phyloP scores from a whole-genome alignment of 345 rosid genomes.

The Heritiera littoralis region DNA sequence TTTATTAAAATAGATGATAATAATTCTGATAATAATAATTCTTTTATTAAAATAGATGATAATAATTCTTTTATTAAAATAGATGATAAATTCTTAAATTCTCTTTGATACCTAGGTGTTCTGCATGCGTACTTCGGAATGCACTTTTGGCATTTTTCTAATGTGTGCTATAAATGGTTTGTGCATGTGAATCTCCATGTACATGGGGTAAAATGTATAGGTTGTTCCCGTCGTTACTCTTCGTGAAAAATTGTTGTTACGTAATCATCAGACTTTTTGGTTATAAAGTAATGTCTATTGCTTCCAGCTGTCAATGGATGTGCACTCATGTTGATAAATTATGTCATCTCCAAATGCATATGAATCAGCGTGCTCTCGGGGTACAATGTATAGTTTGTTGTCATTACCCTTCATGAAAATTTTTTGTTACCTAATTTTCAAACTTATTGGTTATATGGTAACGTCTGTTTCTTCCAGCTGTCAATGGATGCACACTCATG shows the following conservation, averaged over 20 bases:
- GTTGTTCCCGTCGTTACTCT: constrained; percentile 1
- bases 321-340: background rate
- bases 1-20: background rate
- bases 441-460: background rate
- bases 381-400: background rate
- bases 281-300: background rate
- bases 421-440: background rate
- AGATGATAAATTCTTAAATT: background rate
- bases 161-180: background rate
- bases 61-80: background rate
- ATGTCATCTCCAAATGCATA: background rate
- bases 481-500: background rate
- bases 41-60: background rate
- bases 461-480: background rate
- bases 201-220: background rate
- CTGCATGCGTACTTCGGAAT: background rate
- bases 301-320: constrained; percentile 10
- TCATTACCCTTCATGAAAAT: background rate
- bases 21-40: no score
- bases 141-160: constrained; percentile 8
- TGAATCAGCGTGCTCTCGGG: background rate
- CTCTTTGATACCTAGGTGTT: background rate
- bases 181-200: constrained; percentile 1
- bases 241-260: background rate
- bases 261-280: background rate